phyloP scores from a whole-genome alignment of 345 rosid species.

The Salix koriyanagi region DNA sequence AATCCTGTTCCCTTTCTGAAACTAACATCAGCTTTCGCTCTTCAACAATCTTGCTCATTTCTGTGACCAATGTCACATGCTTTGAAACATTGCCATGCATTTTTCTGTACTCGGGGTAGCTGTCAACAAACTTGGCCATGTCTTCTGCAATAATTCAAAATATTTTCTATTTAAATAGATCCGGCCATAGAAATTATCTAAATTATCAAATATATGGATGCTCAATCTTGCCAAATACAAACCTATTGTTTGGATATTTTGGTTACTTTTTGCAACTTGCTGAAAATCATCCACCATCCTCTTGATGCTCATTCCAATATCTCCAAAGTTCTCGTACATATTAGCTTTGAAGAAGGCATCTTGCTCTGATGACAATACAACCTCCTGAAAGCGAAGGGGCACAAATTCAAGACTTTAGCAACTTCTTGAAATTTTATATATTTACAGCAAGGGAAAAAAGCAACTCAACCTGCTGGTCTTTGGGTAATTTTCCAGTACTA shows the following conservation, averaged over 20 bases:
- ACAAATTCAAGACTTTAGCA: conserved; percentile 6
- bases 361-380: conserved; percentile 92
- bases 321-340: conserved; percentile 96
- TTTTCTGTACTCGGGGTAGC: conserved; percentile 89
- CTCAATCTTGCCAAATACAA: conserved; percentile 20
- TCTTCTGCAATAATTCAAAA: conserved; percentile 64
- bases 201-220: background rate
- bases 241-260: conserved; percentile 95
- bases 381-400: conserved; percentile 54
- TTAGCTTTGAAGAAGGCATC: conserved; percentile 83
- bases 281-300: conserved; percentile 97
- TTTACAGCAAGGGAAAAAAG: background rate
- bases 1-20: conserved; percentile 92
- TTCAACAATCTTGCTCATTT: conserved; percentile 93
- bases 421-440: background rate
- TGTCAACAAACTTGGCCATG: conserved; percentile 98
- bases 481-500: conserved; percentile 55
- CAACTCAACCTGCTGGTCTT: conserved; percentile 77
- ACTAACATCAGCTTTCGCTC: conserved; percentile 89
- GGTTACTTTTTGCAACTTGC: conserved; percentile 94
- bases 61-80: conserved; percentile 94
- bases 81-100: conserved; percentile 98
- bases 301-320: conserved; percentile 96
- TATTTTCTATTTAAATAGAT: conserved; percentile 13
- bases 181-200: background rate